Evolutionary conservation across 768 basidiomycete species (phyloP), one percentile per base, ranked within the genome.

Genomic region (Russula sp.): DNA sequence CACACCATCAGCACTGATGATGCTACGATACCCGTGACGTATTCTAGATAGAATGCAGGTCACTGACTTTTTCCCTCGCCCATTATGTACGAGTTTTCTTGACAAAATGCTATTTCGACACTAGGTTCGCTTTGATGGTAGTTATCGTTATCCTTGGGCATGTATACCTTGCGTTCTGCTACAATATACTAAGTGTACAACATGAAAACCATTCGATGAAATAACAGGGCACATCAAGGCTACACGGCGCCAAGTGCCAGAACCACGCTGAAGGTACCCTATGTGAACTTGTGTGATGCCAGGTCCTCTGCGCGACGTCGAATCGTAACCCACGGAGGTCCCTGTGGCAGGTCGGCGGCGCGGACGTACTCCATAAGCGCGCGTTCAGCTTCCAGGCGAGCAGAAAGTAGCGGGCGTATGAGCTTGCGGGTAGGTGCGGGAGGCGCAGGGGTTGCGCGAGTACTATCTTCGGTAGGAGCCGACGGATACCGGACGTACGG

Each of bases 401-500:
- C 61, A 31, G 56, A 48, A 39, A 58, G 55, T 10, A 55, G 27
- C n/a, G 47, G 52, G 11, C 14, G 53, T 42, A 64, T 44, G 52
- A 50, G 47, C n/a, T 48, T 49, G 14, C 3, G 62, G 34, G n/a
- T 16, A 13, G 35, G 31, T 5, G 44, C 53, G 7, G 45, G 32
- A 22, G 16, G 51, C 27, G 52, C 50, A 4, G 32, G 35, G 7
- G 34, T 18, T 32, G 20, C 62, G n/a, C 50, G 51, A 13, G 54
- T 64, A 10, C 44, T 35, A 16, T 50, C 66, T 52, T 50, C 55
- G 57, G 32, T 27, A 35, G 53, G 49, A 47, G 50, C 35, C 50
- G 64, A 40, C 10, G 49, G 27, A 34, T 59, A 70, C 59, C 71
- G 77, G 70, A 83, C 75, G 65, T 75, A 81, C 0, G 72, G 71